Evolutionary conservation across 176 grass and related monocot species (phyloP), one percentile per base, ranked within the genome.

Genomic region (Zizania latifolia): DNA sequence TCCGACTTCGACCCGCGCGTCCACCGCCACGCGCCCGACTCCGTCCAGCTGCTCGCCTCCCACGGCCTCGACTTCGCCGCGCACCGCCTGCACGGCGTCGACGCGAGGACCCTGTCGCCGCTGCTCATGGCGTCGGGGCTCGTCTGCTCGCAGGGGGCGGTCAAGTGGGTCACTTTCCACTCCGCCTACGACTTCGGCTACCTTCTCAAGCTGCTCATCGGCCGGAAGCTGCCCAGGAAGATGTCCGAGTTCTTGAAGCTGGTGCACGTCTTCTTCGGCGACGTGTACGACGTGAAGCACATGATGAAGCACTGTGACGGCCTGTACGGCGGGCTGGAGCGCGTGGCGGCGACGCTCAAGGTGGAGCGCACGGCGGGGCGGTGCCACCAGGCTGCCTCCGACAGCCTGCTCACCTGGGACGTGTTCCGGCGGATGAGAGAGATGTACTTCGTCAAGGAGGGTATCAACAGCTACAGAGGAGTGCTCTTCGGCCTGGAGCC

Each of bases 111-210:
- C 8, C 72, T 97, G 22, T 76, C 93, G 0, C 90, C 91, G 50
- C 75, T 90, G 3, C 83, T 93, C 70, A 86, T 90, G 87, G 83
- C 87, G 1, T 97, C 90, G 0, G 93, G 93, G 1, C 78, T 97
- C 5, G 87, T 97, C 6, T 86, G 87, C 72, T 68, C 88, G 57
- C 82, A 69, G 0, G 84, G 63, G 4, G 60, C 71, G 2, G 84
- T 87, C 0, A 83, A 82, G 2, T 97, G 93, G 93, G 90, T 79
- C 17, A 84, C 90, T 28, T 97, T 97, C 82, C 76, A 82, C 87
- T 86, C 90, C 1, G 93, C 82, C 16, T 97, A 97, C 79, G 90
- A 97, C 81, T 88, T 97, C 55, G 90, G 68, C 0, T 97, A 97
- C 87, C 83, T 97, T 24, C 21, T 97, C 48, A 93, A 93, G 71